phyloP scores from a whole-genome alignment of 2,329 filamentous ascomycete genomes.

The Neofusicoccum cordaticola region DNA sequence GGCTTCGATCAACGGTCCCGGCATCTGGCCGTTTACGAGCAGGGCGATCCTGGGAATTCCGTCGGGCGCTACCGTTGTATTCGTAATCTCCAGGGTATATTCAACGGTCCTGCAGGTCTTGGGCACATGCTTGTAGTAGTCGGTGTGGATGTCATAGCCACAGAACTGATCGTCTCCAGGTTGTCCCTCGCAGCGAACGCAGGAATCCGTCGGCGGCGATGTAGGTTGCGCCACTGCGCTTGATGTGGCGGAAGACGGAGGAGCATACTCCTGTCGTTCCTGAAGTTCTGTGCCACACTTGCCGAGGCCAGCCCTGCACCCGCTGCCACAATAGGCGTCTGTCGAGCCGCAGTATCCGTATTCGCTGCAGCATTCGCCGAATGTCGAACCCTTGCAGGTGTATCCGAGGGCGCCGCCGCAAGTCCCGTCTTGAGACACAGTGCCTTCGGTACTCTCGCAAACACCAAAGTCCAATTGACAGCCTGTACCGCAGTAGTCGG shows the following conservation, averaged over 20 bases:
- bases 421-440: slow-evolving; percentile 12
- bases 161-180: slow-evolving; percentile 31
- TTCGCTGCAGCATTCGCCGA: slow-evolving; percentile 26
- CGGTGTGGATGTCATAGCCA: slow-evolving; percentile 34
- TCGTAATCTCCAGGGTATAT: slow-evolving; percentile 46
- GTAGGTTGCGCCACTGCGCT: neutral
- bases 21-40: slow-evolving; percentile 47
- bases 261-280: neutral
- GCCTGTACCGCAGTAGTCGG: slow-evolving; percentile 23
- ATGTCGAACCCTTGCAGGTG: slow-evolving; percentile 24
- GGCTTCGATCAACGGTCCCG: slow-evolving; percentile 45
- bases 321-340: slow-evolving; percentile 13
- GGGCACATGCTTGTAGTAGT: slow-evolving; percentile 36
- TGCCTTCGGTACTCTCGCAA: slow-evolving; percentile 19
- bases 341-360: slow-evolving; percentile 18
- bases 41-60: slow-evolving; percentile 41
- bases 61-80: slow-evolving; percentile 46
- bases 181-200: slow-evolving; percentile 32
- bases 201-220: slow-evolving; percentile 6
- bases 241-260: neutral
- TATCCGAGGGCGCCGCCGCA: slow-evolving; percentile 25
- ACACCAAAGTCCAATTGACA: slow-evolving; percentile 25
- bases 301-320: slow-evolving; percentile 15
- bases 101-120: slow-evolving; percentile 40
- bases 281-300: slow-evolving; percentile 1